Conservation (phyloP, 345 rosid genomes). For the Clarkia xantiana region DNA sequence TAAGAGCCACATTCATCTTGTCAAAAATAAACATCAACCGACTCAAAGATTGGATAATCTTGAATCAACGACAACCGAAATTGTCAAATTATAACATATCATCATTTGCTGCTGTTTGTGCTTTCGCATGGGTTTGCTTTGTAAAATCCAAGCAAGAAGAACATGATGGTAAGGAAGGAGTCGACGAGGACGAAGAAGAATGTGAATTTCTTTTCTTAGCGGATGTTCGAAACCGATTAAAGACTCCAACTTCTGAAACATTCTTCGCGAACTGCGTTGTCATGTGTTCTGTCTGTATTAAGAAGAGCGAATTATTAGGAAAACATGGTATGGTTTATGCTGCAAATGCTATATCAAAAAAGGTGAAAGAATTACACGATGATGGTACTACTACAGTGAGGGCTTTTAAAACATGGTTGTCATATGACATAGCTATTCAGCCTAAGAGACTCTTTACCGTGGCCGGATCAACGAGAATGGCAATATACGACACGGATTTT, state of each 20-base stretch:
- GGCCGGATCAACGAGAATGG: conserved; percentile 19
- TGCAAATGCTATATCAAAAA: conserved; percentile 15
- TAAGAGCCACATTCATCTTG: no score
- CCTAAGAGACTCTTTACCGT: conserved; percentile 1
- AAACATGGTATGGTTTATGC: no score
- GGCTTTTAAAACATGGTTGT: conserved; percentile 5
- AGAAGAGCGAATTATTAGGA: conserved; percentile 12
- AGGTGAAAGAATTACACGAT: conserved; percentile 10
- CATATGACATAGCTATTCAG: no score
- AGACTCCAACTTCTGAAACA: conserved; percentile 5
- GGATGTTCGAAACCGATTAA: conserved; percentile 12
- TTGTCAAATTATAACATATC: conserved; percentile 13
- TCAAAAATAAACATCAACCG: no score
- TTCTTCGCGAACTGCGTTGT: conserved; percentile 27
- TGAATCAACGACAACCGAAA: no score
- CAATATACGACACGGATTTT: conserved; percentile 21
- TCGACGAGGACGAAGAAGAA: not conserved
- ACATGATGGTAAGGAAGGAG: no score
- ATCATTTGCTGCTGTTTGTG: no score
- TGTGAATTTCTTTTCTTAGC: conserved; percentile 13
- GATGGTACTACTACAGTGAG: conserved; percentile 10
- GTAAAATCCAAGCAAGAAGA: conserved; percentile 9
- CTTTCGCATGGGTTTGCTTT: conserved; percentile 20
- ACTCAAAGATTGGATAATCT: no score
- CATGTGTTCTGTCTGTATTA: conserved; percentile 1